phyloP scores from a whole-genome alignment of 2,329 filamentous ascomycete species.

The Calonectria montana region DNA sequence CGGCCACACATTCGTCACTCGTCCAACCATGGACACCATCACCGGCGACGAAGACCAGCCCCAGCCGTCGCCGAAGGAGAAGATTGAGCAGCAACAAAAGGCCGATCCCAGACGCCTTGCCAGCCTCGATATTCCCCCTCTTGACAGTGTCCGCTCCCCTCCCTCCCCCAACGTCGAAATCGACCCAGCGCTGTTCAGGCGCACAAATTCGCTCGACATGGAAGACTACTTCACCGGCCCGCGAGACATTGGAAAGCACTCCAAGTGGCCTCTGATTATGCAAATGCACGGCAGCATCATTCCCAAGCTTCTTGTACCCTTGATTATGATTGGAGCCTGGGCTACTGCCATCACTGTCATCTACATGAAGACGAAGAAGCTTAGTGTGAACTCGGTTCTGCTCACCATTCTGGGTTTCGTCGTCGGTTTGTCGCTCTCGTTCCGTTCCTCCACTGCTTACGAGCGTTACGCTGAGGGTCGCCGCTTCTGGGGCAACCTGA shows the following conservation, averaged over 20 bases:
- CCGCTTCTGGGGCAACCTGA: conserved; percentile 71
- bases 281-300: conserved; percentile 81
- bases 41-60: conserved; percentile 10
- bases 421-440: conserved; percentile 81
- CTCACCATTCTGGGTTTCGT: conserved; percentile 85
- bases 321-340: conserved; percentile 73
- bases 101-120: conserved; percentile 35
- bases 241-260: conserved; percentile 77
- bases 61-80: neutral
- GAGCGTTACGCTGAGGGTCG: conserved; percentile 77
- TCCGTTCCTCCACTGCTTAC: conserved; percentile 81
- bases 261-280: conserved; percentile 81
- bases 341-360: conserved; percentile 73
- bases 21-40: conserved; percentile 16
- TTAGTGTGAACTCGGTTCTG: conserved; percentile 57
- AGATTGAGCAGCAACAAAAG: conserved; percentile 12
- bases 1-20: conserved; percentile 16
- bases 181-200: conserved; percentile 46
- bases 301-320: conserved; percentile 78
- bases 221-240: conserved; percentile 75
- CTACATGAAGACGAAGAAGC: conserved; percentile 54
- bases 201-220: conserved; percentile 57
- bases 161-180: conserved; percentile 42
- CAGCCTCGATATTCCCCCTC: conserved; percentile 42
- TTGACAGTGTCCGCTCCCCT: conserved; percentile 47